Evolutionary conservation across 1,284 basidiomycete genomes (phyloP).

Genomic region (Singerocomus inundabilis): DNA sequence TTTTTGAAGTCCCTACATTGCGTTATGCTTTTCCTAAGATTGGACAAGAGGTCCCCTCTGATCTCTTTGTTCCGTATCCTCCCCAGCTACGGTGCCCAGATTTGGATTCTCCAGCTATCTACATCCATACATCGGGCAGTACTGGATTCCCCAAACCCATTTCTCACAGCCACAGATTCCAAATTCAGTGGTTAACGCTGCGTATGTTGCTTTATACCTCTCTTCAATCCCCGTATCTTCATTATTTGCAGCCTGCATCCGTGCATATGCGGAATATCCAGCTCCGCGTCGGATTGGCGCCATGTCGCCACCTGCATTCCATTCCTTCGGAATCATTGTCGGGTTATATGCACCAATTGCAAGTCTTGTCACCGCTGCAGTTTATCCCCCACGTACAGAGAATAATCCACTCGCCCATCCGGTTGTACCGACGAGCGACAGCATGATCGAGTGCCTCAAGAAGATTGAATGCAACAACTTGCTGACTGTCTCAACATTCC

Average conservation of each 20-base stretch:
- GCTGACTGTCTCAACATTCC: not conserved
- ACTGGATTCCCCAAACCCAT: slow-evolving; percentile 9
- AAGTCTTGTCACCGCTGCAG: not conserved
- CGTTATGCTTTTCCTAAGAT: slow-evolving; percentile 1
- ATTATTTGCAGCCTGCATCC: too few species aligned
- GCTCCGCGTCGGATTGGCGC: slow-evolving; percentile 12
- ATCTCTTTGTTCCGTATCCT: slow-evolving; percentile 4
- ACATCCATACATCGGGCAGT: slow-evolving; percentile 10
- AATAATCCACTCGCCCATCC: not conserved
- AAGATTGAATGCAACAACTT: not conserved
- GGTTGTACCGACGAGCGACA: not conserved
- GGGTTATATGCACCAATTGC: slow-evolving; percentile 12
- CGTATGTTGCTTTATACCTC: not conserved
- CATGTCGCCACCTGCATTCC: slow-evolving; percentile 22
- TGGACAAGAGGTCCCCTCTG: not conserved
- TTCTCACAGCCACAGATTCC: not conserved
- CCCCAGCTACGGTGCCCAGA: not conserved
- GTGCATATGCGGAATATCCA: too few species aligned
- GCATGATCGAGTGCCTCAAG: not conserved
- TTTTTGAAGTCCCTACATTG: not conserved
- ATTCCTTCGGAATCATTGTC: slow-evolving; percentile 1
- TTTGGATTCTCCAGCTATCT: slow-evolving; percentile 6
- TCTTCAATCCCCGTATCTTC: too few species aligned
- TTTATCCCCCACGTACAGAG: slow-evolving; percentile 10
- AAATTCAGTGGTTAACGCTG: slow-evolving; percentile 6